Evolutionary conservation across 2,329 filamentous ascomycete genomes (phyloP).

Genomic region (Fusarium liriodendri): DNA sequence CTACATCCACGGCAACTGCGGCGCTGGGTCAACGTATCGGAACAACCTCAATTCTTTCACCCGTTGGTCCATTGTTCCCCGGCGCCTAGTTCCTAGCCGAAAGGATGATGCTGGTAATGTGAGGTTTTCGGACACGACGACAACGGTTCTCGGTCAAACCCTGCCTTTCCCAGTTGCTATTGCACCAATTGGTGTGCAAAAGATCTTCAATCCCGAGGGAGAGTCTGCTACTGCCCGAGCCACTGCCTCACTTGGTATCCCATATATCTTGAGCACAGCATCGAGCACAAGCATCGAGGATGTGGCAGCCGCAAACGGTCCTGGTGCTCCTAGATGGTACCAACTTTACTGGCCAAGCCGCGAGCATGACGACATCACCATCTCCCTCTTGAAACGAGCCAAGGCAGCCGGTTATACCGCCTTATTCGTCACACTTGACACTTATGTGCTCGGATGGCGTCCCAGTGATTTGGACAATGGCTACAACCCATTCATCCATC

Average conservation of each 20-base stretch:
- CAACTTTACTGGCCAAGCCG: slow-evolving; percentile 29
- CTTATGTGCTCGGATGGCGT: not conserved
- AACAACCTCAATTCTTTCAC: slow-evolving; percentile 21
- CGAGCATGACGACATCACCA: slow-evolving; percentile 25
- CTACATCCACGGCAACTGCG: slow-evolving; percentile 28
- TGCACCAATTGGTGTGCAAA: slow-evolving; percentile 10
- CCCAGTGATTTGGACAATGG: slow-evolving; percentile 19
- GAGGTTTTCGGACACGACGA: slow-evolving; percentile 19
- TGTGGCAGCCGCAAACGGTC: slow-evolving; percentile 15
- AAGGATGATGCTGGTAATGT: slow-evolving; percentile 20
- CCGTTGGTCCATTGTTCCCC: slow-evolving; percentile 12
- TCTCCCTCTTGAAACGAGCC: slow-evolving; percentile 16
- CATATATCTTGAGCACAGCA: slow-evolving; percentile 12
- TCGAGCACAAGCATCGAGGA: slow-evolving; percentile 30
- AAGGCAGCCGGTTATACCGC: not conserved
- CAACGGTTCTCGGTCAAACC: slow-evolving; percentile 13
- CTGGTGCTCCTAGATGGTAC: slow-evolving; percentile 14
- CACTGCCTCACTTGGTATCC: not conserved
- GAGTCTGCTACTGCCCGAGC: slow-evolving; percentile 1
- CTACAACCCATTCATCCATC: slow-evolving; percentile 31
- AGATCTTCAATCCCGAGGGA: slow-evolving; percentile 28
- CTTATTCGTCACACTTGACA: not conserved
- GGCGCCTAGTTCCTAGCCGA: slow-evolving; percentile 11
- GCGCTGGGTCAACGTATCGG: slow-evolving; percentile 17
- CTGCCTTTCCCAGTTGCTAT: slow-evolving; percentile 23